These are phyloP conservation scores for Flagelloscypha sp. DNA, from an alignment of 768 basidiomycete species.

Conservation along the genomic window DNA sequence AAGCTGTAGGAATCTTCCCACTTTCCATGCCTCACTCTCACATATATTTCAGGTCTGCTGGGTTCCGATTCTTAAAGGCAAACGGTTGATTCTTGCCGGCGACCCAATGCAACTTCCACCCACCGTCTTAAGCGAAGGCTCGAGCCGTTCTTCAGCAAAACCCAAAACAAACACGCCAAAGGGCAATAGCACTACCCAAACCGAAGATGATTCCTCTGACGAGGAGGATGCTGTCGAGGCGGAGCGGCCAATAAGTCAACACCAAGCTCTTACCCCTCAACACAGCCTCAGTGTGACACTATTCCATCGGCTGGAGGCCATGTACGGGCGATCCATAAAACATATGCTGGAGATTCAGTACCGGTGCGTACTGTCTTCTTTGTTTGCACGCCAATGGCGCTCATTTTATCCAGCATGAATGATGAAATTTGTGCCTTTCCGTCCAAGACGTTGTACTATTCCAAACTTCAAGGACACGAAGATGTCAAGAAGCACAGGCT, in stretches of 20 bases:
- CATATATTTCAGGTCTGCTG: constrained; percentile 62
- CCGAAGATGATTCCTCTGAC: constrained; percentile 11
- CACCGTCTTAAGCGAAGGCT: constrained; percentile 50
- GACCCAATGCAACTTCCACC: constrained; percentile 96
- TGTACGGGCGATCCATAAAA: constrained; percentile 81
- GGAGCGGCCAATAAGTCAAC: constrained; percentile 11
- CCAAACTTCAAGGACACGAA: constrained; percentile 56
- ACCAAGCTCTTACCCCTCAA: constrained; percentile 24
- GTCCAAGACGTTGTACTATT: constrained; percentile 71
- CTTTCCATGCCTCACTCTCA: neutral
- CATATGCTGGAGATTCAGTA: constrained; percentile 88
- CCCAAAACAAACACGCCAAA: constrained; percentile 7
- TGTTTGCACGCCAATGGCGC: neutral
- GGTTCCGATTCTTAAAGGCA: constrained; percentile 90
- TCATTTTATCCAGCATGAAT: constrained; percentile 61
- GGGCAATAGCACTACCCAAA: neutral
- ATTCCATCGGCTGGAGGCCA: constrained; percentile 83
- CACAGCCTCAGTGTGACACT: constrained; percentile 79
- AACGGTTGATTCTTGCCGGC: constrained; percentile 84
- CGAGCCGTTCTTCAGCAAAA: neutral
- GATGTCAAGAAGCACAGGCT: constrained; percentile 71
- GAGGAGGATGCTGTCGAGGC: constrained; percentile 7
- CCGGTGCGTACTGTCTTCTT: constrained; percentile 36
- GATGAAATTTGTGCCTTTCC: constrained; percentile 79
- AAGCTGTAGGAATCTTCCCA: constrained; percentile 54